phyloP scores from a whole-genome alignment of 1,284 basidiomycete species.

The Paramarasmius palmivorus region DNA sequence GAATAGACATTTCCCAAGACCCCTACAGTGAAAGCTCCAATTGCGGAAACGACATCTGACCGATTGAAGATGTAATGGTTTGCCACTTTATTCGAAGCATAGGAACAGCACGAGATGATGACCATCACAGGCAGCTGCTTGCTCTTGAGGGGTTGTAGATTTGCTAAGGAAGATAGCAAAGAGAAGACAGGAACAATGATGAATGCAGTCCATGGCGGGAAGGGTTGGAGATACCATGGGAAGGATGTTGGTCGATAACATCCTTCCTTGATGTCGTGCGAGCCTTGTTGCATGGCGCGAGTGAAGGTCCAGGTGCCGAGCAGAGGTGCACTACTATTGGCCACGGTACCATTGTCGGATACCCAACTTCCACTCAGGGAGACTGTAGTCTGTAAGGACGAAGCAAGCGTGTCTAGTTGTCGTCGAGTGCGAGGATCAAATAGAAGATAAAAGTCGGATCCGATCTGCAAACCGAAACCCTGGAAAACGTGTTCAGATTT shows the following conservation, averaged over 20 bases:
- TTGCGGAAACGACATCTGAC: conserved; percentile 82
- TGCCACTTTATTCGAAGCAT: conserved; percentile 75
- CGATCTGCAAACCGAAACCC: conserved; percentile 88
- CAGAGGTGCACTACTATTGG: conserved; percentile 45
- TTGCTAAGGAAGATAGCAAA: conserved; percentile 69
- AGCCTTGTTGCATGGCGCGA: conserved; percentile 44
- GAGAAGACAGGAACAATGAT: conserved; percentile 85
- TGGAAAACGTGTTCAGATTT: conserved; percentile 22
- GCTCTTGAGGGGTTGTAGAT: conserved; percentile 74
- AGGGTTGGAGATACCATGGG: conserved; percentile 79
- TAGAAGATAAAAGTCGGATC: conserved; percentile 82
- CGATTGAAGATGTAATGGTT: conserved; percentile 87
- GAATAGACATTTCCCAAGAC: conserved; percentile 84
- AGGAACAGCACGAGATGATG: conserved; percentile 79
- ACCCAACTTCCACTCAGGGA: conserved; percentile 68
- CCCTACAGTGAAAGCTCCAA: conserved; percentile 84
- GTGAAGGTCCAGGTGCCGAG: conserved; percentile 78
- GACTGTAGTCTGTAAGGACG: conserved; percentile 46
- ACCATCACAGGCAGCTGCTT: conserved; percentile 83
- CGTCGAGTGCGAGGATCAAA: conserved; percentile 64
- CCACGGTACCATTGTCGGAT: conserved; percentile 58
- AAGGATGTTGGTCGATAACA: conserved; percentile 68
- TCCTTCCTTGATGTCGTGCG: conserved; percentile 55
- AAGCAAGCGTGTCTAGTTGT: conserved; percentile 51
- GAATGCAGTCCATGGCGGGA: conserved; percentile 77